Percentiles rank a stretch among this genome's conserved stretches.
These are phyloP conservation scores for Diaporthe vexans DNA, from an alignment of 2,329 filamentous ascomycete species.

Conservation along the genomic window DNA sequence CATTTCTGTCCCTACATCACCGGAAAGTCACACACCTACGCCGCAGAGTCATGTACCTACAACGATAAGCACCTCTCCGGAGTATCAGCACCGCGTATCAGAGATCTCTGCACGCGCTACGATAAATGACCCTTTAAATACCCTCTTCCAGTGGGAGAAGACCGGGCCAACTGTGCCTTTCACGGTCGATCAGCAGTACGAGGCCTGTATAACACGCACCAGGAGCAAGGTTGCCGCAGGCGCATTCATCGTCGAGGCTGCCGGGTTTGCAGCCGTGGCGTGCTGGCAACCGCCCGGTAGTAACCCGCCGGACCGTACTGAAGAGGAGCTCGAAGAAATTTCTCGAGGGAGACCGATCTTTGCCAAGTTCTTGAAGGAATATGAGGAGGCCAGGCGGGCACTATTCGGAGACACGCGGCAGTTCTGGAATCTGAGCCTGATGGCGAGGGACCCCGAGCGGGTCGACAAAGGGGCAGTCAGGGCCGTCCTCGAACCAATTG, in stretches of 20 bases:
- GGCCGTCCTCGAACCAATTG: conserved; percentile 18
- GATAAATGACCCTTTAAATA: conserved; percentile 9
- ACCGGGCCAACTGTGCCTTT: conserved; percentile 1
- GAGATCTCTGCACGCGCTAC: conserved; percentile 16
- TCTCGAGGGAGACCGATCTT: conserved; percentile 4
- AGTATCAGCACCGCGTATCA: conserved; percentile 28
- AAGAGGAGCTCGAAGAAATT: background rate
- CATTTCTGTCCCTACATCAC: background rate
- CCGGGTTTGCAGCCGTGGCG: conserved; percentile 25
- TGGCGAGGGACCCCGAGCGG: conserved; percentile 32
- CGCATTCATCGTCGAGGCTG: conserved; percentile 23
- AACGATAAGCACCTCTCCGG: background rate
- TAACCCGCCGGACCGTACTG: background rate
- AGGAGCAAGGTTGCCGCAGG: conserved; percentile 8
- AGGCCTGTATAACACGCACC: conserved; percentile 12
- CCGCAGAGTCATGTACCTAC: background rate
- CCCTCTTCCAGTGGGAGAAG: conserved; percentile 33
- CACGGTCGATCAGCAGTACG: conserved; percentile 1
- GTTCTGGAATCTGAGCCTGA: conserved; percentile 17
- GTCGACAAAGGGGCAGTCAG: conserved; percentile 28
- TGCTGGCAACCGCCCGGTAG: conserved; percentile 30
- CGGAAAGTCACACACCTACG: background rate
- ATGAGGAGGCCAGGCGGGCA: background rate
- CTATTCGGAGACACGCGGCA: background rate
- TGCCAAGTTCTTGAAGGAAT: background rate